phyloP scores from a whole-genome alignment of 345 rosid genomes.

The Microcos paniculata region DNA sequence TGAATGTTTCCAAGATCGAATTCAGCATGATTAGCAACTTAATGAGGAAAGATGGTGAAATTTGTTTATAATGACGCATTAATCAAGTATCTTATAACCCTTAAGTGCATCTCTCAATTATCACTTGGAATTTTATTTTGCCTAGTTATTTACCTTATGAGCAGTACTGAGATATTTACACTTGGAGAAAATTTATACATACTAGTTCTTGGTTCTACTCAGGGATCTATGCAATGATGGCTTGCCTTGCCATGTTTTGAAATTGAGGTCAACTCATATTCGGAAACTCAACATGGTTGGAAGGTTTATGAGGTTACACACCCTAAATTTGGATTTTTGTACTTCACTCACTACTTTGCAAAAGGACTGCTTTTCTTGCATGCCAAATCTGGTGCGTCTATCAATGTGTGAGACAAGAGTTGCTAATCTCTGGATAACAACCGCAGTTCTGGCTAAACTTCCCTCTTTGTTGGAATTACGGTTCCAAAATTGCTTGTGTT shows the following conservation, averaged over 20 bases:
- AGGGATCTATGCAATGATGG: constrained; percentile 41
- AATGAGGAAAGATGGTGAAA: too few relatives aligned
- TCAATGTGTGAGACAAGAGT: constrained; percentile 63
- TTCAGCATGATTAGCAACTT: too few relatives aligned
- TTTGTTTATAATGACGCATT: neutral
- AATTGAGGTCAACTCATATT: constrained; percentile 31
- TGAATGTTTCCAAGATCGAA: neutral
- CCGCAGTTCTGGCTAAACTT: constrained; percentile 43
- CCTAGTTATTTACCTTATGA: too few relatives aligned
- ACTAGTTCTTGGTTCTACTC: constrained; percentile 15
- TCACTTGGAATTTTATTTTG: neutral
- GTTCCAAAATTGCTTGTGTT: constrained; percentile 53
- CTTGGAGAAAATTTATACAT: constrained; percentile 3
- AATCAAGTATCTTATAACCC: neutral
- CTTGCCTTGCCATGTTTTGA: constrained; percentile 37
- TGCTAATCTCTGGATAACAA: constrained; percentile 51
- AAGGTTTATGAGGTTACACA: constrained; percentile 36
- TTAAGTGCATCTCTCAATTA: neutral
- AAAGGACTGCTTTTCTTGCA: constrained; percentile 52
- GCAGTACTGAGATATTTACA: neutral
- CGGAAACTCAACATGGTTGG: constrained; percentile 46
- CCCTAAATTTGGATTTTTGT: constrained; percentile 51
- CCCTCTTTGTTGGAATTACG: constrained; percentile 47
- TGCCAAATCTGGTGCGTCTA: constrained; percentile 49
- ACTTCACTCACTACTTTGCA: constrained; percentile 46